Conservation (phyloP, 2,329 filamentous ascomycete species). For the Pyrenochaeta sp. region DNA sequence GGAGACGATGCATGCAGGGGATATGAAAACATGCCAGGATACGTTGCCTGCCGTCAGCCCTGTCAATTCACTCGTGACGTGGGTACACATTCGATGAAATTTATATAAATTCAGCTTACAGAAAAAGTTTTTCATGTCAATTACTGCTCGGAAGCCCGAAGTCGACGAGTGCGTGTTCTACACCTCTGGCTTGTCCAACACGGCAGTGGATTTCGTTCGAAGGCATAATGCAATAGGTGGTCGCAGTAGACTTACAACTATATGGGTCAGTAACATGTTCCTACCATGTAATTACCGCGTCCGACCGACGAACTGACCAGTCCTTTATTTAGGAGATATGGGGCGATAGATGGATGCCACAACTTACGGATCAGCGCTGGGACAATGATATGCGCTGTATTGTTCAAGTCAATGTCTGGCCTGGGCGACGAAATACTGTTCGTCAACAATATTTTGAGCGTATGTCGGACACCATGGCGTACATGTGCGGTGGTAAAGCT, state of each 20-base stretch:
- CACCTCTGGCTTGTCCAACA: constrained; percentile 2
- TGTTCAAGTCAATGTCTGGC: not conserved
- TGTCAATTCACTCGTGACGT: constrained; percentile 1
- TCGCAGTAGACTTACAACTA: too few relatives aligned
- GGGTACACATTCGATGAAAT: too few relatives aligned
- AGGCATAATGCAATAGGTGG: too few relatives aligned
- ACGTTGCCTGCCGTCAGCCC: not conserved
- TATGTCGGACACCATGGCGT: constrained; percentile 7
- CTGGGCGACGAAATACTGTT: not conserved
- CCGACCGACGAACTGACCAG: too few relatives aligned
- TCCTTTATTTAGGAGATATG: too few relatives aligned
- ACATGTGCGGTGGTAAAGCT: constrained; percentile 7
- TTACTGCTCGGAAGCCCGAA: not conserved
- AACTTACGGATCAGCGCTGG: not conserved
- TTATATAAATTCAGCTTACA: too few relatives aligned
- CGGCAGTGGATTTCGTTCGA: not conserved
- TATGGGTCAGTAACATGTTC: too few relatives aligned
- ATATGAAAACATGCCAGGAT: not conserved
- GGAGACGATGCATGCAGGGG: not conserved
- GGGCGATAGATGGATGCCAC: too few relatives aligned
- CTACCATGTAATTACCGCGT: too few relatives aligned
- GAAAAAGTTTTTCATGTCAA: not conserved
- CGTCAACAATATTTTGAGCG: constrained; percentile 3
- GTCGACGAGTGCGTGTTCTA: constrained; percentile 4
- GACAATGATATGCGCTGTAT: constrained; percentile 9